These are phyloP conservation scores for Diophrys appendiculata DNA, from an alignment of 73 alveolate genomes.

Conservation along the genomic window DNA sequence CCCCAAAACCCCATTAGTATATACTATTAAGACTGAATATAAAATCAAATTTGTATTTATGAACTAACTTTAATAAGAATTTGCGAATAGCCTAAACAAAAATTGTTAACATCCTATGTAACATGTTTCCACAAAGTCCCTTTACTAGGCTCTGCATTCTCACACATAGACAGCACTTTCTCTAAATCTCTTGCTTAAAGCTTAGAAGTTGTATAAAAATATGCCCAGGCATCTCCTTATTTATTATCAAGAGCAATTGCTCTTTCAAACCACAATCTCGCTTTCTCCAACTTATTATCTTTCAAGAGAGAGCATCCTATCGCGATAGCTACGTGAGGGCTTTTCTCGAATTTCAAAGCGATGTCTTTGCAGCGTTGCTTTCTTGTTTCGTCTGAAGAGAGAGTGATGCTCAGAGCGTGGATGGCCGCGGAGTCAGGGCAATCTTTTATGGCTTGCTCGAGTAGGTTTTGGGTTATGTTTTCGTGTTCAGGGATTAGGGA, in stretches of 20 bases:
- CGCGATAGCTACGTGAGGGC: conserved; percentile 59
- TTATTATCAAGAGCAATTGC: conserved; percentile 62
- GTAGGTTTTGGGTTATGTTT: conserved; percentile 67
- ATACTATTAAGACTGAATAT: no score
- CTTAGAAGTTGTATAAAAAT: conserved; percentile 22
- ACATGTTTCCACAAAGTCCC: conserved; percentile 48
- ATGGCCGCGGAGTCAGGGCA: conserved; percentile 66
- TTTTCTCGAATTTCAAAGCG: conserved; percentile 61
- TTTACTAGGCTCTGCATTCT: conserved; percentile 51
- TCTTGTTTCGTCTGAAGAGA: conserved; percentile 67
- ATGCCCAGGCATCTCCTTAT: conserved; percentile 88
- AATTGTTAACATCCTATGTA: conserved; percentile 45
- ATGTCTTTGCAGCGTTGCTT: conserved; percentile 71
- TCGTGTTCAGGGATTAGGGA: conserved; percentile 55
- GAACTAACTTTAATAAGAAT: conserved; percentile 1
- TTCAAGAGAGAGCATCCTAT: conserved; percentile 68
- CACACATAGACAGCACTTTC: conserved; percentile 24
- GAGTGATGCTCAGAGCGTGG: conserved; percentile 76
- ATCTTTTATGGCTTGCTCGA: conserved; percentile 67
- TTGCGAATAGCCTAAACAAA: conserved; percentile 27
- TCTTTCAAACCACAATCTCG: conserved; percentile 73
- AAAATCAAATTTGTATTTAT: conserved; percentile 8
- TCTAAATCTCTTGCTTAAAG: conserved; percentile 7
- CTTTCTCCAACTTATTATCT: conserved; percentile 77
- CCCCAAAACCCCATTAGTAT: no score